Evolutionary conservation across 352 stramenopile genomes (phyloP).

Genomic region (Phytophthora pini): DNA sequence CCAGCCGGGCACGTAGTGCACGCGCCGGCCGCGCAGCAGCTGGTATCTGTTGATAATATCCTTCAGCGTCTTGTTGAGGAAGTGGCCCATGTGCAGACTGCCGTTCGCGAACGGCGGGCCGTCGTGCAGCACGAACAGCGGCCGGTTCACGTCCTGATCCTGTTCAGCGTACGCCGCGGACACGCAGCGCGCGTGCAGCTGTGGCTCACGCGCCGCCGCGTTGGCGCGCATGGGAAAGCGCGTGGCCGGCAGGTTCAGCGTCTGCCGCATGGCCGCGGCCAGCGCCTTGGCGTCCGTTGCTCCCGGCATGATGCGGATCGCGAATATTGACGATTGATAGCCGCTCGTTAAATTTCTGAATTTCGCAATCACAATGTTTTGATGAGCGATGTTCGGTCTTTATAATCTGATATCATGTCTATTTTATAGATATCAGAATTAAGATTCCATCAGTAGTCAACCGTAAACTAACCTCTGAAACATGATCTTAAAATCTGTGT

Average conservation of each 20-base stretch:
- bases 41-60: slow-evolving; percentile 98
- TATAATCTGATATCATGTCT: no score
- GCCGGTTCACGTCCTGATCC: slow-evolving; percentile 24
- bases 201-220: slow-evolving; percentile 75
- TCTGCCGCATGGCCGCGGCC: slow-evolving; percentile 84
- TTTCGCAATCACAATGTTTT: no score
- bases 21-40: slow-evolving; percentile 93
- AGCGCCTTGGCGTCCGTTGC: slow-evolving; percentile 64
- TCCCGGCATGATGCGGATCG: slow-evolving; percentile 14
- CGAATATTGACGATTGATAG: background rate
- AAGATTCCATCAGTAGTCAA: no score
- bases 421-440: no score
- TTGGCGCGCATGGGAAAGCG: slow-evolving; percentile 98
- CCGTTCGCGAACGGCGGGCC: slow-evolving; percentile 99
- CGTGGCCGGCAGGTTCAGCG: slow-evolving; percentile 96
- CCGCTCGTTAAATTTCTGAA: slow-evolving; percentile 12
- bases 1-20: slow-evolving; percentile 98
- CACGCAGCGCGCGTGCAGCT: slow-evolving; percentile 75
- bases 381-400: background rate
- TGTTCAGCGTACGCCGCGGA: slow-evolving; percentile 67
- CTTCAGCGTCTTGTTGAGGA: slow-evolving; percentile 95
- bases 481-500: background rate
- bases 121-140: slow-evolving; percentile 96
- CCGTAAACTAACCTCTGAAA: background rate
- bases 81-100: slow-evolving; percentile 97